phyloP scores from a whole-genome alignment of 2,329 filamentous ascomycete genomes.

The Metarhizium guizhouense region DNA sequence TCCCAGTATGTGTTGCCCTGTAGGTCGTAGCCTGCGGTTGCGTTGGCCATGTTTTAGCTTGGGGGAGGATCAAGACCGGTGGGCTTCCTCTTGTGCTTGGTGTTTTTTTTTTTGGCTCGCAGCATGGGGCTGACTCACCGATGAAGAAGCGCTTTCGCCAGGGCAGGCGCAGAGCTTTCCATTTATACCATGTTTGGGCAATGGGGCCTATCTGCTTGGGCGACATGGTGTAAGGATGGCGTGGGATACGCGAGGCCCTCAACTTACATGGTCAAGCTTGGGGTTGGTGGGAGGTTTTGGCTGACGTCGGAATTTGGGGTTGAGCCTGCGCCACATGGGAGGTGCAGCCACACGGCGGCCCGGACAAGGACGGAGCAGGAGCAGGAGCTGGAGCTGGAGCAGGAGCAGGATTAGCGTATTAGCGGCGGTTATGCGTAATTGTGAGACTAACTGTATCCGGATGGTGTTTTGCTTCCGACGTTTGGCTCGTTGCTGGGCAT shows the following conservation, averaged over 20 bases:
- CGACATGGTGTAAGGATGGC: neutral
- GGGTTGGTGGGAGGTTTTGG: too few relatives aligned
- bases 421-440: too few relatives aligned
- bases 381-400: too few relatives aligned
- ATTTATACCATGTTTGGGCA: slow-evolving; percentile 44
- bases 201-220: slow-evolving; percentile 26
- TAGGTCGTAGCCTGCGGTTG: slow-evolving; percentile 48
- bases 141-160: slow-evolving; percentile 56
- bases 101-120: too few relatives aligned
- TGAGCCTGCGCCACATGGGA: neutral
- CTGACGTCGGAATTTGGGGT: neutral
- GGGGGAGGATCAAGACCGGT: neutral
- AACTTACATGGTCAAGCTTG: too few relatives aligned
- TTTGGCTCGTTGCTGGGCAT: too few relatives aligned
- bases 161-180: slow-evolving; percentile 53
- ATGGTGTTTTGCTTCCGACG: too few relatives aligned
- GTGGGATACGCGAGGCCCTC: neutral
- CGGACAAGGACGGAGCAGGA: too few relatives aligned
- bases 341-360: too few relatives aligned
- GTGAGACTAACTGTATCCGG: too few relatives aligned
- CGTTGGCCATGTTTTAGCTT: neutral
- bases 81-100: neutral
- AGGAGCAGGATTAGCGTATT: too few relatives aligned
- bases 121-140: slow-evolving; percentile 31
- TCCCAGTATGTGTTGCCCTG: slow-evolving; percentile 62